Conservation (phyloP, 1,139 yeast species). For the Sugiyamaella pinicola region DNA sequence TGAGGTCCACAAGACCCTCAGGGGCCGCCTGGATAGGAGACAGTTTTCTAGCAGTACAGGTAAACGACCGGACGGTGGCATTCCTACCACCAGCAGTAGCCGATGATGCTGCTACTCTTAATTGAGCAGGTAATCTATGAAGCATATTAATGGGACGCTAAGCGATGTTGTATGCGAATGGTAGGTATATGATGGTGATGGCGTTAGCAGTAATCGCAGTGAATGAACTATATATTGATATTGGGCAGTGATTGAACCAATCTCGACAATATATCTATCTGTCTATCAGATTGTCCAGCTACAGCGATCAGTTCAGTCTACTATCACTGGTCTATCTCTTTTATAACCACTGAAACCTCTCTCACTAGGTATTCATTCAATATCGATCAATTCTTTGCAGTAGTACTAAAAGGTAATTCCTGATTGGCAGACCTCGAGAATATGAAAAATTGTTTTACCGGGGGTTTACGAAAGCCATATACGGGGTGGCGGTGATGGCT, state of each 20-base stretch:
- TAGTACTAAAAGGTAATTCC: slow-evolving; percentile 14
- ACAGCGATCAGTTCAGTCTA: too few species aligned
- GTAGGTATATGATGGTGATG: background rate
- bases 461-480: background rate
- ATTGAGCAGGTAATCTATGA: slow-evolving; percentile 18
- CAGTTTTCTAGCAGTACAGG: slow-evolving; percentile 8
- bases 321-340: too few species aligned
- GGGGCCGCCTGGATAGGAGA: slow-evolving; percentile 37
- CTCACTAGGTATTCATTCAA: too few species aligned
- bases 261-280: too few species aligned
- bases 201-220: background rate
- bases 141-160: slow-evolving; percentile 11
- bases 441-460: slow-evolving; percentile 10
- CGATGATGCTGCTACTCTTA: slow-evolving; percentile 6
- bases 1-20: slow-evolving; percentile 39
- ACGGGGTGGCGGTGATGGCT: background rate
- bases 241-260: too few species aligned
- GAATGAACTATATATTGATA: too few species aligned
- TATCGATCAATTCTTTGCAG: slow-evolving; percentile 6
- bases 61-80: slow-evolving; percentile 19
- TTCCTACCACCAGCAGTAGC: background rate
- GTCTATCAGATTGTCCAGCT: too few species aligned
- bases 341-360: background rate
- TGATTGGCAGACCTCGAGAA: slow-evolving; percentile 17
- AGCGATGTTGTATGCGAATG: too few species aligned